Conservation (phyloP, 1,284 basidiomycete genomes). For the Trametes sp. region DNA sequence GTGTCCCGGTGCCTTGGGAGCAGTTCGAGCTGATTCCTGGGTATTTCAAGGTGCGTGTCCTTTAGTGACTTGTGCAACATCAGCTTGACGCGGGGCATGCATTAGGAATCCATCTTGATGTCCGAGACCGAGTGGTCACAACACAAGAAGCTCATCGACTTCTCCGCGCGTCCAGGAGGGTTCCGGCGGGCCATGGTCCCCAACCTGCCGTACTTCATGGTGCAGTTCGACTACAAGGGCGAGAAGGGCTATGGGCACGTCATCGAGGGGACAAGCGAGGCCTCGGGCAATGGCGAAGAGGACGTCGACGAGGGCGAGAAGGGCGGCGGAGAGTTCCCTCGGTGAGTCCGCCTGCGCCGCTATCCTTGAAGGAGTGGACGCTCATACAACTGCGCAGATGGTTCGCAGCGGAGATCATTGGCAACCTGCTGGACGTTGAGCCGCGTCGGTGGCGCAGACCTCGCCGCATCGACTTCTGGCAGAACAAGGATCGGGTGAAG, state of each 20-base stretch:
- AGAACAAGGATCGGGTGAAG: conserved; percentile 75
- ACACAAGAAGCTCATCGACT: conserved; percentile 96
- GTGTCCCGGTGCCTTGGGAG: conserved; percentile 88
- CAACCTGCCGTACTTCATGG: conserved; percentile 98
- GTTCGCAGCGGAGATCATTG: conserved; percentile 96
- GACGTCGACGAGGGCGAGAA: conserved; percentile 85
- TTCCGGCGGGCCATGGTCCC: conserved; percentile 94
- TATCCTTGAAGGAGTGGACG: not conserved
- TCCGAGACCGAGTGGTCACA: conserved; percentile 98
- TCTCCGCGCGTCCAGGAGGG: conserved; percentile 86
- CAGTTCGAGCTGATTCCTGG: conserved; percentile 87
- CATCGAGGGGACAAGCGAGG: conserved; percentile 87
- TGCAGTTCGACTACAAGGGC: conserved; percentile 97
- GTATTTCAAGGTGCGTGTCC: conserved; percentile 82
- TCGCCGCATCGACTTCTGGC: conserved; percentile 71
- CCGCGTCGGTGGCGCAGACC: conserved; percentile 89
- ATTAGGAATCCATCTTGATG: conserved; percentile 87
- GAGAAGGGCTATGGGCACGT: conserved; percentile 98
- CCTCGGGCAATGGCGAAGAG: conserved; percentile 67
- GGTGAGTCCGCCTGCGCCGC: conserved; percentile 54
- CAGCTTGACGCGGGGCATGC: not conserved
- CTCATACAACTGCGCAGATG: conserved; percentile 59
- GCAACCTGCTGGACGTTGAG: conserved; percentile 89
- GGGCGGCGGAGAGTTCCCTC: conserved; percentile 88
- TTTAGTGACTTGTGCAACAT: conserved; percentile 4